Evolutionary conservation across 352 stramenopile genomes (phyloP), one percentile per base, ranked within the genome.

Genomic region (Pythium grandisporangium): DNA sequence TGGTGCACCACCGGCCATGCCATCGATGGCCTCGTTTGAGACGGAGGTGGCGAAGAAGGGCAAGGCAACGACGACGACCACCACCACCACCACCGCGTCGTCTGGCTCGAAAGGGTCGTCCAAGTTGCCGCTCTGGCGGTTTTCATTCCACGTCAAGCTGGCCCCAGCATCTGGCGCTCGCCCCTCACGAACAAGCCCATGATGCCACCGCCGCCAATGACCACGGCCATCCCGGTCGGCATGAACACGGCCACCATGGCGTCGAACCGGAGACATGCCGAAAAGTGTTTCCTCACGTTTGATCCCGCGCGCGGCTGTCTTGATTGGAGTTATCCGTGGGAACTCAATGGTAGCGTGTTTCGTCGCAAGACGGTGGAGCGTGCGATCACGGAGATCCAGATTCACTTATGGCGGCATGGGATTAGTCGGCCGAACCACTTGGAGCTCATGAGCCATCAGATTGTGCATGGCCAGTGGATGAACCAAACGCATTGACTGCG

Each of bases 301-400:
- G 49, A 74, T 19, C 63, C 71, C 19, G 53, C 64, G 33, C 40
- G 55, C n/a, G 72, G 69, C 5, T 22, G 13, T 4, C 54, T 66
- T 23, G 83, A 95, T 37, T 95, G 76, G 76, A 67, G 77, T 30
- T 95, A 95, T 47, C 76, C 79, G 7, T 95, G 80, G 59, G 83
- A 95, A 58, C 59, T 95, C 19, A 92, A 74, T 37, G 78, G 76
- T n/a, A 83, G 70, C 3, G 48, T 95, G 13, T 95, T 95, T 51
- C 52, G 52, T 16, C 51, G 45, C 23, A 24, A 29, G 7, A 64
- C 67, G 17, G 60, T 70, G 19, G 13, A 46, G 23, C 62, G 26
- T 30, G 57, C 71, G 29, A 42, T 76, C 22, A 36, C 37, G 17
- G 64, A 27, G 20, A 66, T 70, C 32, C 42, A 55, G 30, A 38